Evolutionary conservation across 1,139 yeast genomes (phyloP), one percentile per base, ranked within the genome.

Genomic region (Magnusiomyces fungicola): DNA sequence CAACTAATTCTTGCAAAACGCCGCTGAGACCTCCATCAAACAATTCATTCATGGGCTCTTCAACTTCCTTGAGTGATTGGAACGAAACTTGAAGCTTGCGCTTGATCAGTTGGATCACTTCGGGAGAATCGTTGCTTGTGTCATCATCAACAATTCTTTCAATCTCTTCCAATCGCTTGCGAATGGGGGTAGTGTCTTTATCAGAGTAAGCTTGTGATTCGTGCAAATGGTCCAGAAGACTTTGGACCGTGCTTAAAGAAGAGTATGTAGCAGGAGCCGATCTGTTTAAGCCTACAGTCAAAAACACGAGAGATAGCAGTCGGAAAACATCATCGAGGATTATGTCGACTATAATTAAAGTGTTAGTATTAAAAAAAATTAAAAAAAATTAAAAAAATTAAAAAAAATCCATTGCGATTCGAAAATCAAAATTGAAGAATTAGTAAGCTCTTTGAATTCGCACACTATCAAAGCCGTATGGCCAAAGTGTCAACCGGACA

Each of bases 221-320:
- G 57, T 79, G 77, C 54, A 90, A 71, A 67, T 90, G 97, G 54
- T 80, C 85, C 56, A 92, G 72, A 53, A 92, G 70, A 58, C 92
- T 79, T 67, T 81, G 81, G 39, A 92, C 95, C 0, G 97, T 87
- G 43, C 89, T 76, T 45, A 90, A 71, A 6, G 95, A 85, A 7
- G 96, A 89, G 67, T 85, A 92, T 1, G 96, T 87, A 2, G 97
- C 96, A 1, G 97, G 96, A 0, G 96, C 96, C 41, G 87, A 78
- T 58, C 88, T 83, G 50, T 84, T 84, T 58, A 88, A 73, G 2
- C 98, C 98, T 54, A 94, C 94, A 1, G 97, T 87, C 57, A 90
- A 78, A 65, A 89, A 86, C 56, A 95, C 85, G 50, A 92, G 71
- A 14, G 95, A 83, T 46, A 90, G 70, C 48, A 92, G 71, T 65